Evolutionary conservation across 2,329 filamentous ascomycete species (phyloP), one percentile per base, ranked within the genome.

Genomic region (Nemania serpens): DNA sequence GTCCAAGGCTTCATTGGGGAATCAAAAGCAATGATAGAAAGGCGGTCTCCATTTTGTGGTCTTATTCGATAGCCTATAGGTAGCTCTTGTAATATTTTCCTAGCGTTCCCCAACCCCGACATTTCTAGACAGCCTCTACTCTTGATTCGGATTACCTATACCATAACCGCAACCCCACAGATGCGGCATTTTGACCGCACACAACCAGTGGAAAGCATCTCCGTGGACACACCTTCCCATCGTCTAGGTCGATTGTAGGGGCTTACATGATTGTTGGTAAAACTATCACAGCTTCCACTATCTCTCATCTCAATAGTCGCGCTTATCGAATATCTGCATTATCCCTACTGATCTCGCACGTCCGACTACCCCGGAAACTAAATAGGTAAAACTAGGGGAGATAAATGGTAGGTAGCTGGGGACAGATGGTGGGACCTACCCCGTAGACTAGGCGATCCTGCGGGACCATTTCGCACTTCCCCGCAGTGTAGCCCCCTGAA

Each of bases 391-490:
- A 29, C 25, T 4, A 7, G 25, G 4, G 3, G 25, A 29, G 25
- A 29, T 29, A 29, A 29, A 29, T 29, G n/a, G 3, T 29, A 29
- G 25, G 25, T 3, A 29, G 25, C 25, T 29, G 22, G 22, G 13
- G 15, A 17, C 4, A 42, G 11, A 41, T 39, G 34, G 53, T 45
- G 53, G 53, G 53, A 54, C 51, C 51, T n/a, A n/a, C 25, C 9
- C 25, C 25, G 25, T 7, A 29, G 4, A 29, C 25, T 29, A 29
- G 25, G 25, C 13, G 29, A 49, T 49, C 36, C 17, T 55, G 53
- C 53, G 53, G 53, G 53, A 55, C 53, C n/a, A 7, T 48, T 41
- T 49, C 45, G n/a, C 34, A 3, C 36, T 55, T 55, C 53, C 53
- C 53, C 53, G 45, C 53, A 55, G 25, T 4, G 10, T n/a, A n/a